Evolutionary conservation across 495 filamentous ascomycete species (phyloP).

Genomic region (Cetradonia linearis): DNA sequence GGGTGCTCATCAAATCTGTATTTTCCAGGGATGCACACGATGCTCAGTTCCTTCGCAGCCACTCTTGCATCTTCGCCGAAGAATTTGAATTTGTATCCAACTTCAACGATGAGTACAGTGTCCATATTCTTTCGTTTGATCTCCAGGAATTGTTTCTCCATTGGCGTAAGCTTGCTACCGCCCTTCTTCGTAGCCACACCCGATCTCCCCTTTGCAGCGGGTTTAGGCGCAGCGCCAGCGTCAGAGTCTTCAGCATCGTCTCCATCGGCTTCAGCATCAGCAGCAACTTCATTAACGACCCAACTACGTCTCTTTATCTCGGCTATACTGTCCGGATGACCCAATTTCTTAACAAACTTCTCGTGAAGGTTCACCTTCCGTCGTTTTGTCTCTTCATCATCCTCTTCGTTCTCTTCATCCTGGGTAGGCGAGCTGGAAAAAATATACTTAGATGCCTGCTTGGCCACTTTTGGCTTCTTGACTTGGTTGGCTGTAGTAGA

Average conservation of each 20-base stretch:
- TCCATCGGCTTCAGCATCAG: constrained; percentile 40
- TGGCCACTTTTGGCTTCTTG: constrained; percentile 25
- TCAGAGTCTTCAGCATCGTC: constrained; percentile 50
- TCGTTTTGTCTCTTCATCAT: constrained; percentile 38
- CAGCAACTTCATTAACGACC: constrained; percentile 41
- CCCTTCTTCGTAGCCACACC: constrained; percentile 49
- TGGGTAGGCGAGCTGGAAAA: constrained; percentile 36
- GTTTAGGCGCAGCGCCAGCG: constrained; percentile 38
- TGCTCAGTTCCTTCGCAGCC: constrained; percentile 83
- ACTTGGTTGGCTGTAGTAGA: constrained; percentile 20
- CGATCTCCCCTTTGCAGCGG: constrained; percentile 48
- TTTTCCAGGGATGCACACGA: constrained; percentile 95
- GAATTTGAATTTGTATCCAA: constrained; percentile 97
- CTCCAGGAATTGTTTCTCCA: constrained; percentile 87
- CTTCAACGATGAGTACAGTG: constrained; percentile 79
- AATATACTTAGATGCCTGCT: constrained; percentile 39
- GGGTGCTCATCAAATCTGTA: constrained; percentile 86
- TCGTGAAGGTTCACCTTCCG: constrained; percentile 58
- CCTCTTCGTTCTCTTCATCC: constrained; percentile 28
- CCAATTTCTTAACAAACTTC: constrained; percentile 83
- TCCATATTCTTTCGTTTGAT: constrained; percentile 90
- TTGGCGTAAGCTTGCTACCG: constrained; percentile 71
- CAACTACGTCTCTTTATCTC: constrained; percentile 51
- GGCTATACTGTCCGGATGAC: constrained; percentile 67
- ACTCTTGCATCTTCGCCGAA: constrained; percentile 93